A percentile compares a stretch with the other conserved stretches of the same genome.
phyloP scores from a whole-genome alignment of 2,329 filamentous ascomycete species.

The Sclerotinia trifoliorum region DNA sequence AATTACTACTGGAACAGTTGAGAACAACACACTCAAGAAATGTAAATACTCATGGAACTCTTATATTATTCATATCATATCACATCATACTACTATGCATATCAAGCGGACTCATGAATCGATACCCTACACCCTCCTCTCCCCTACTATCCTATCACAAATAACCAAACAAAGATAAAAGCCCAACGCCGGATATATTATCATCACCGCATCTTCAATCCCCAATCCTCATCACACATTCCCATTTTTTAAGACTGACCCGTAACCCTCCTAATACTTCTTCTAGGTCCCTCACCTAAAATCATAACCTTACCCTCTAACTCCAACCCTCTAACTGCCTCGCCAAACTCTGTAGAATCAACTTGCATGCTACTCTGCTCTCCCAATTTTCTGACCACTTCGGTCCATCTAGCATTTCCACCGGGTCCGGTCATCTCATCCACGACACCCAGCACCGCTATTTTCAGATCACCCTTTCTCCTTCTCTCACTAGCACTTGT shows the following conservation, averaged over 20 bases:
- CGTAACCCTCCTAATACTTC: slow-evolving; percentile 74
- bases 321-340: slow-evolving; percentile 77
- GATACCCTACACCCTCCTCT: not conserved
- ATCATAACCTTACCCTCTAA: slow-evolving; percentile 80
- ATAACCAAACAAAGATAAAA: slow-evolving; percentile 1
- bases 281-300: slow-evolving; percentile 79
- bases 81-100: slow-evolving; percentile 2
- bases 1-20: too few species aligned
- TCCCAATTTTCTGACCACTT: slow-evolving; percentile 69
- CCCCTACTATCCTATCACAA: slow-evolving; percentile 1
- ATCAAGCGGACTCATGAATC: not conserved
- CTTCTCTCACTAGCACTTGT: slow-evolving; percentile 84
- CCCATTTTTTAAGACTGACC: slow-evolving; percentile 43
- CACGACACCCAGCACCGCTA: slow-evolving; percentile 68
- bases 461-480: slow-evolving; percentile 80
- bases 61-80: slow-evolving; percentile 3
- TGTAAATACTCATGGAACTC: not conserved
- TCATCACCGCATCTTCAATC: not conserved
- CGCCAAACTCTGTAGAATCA: slow-evolving; percentile 77
- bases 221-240: slow-evolving; percentile 13
- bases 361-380: slow-evolving; percentile 71
- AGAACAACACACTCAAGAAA: fast-evolving
- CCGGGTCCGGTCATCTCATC: slow-evolving; percentile 75
- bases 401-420: slow-evolving; percentile 71
- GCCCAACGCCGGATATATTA: slow-evolving; percentile 17